Base-by-base conservation (phyloP, 176 grass and related monocot genomes). In the Carex myosuroides region DNA sequence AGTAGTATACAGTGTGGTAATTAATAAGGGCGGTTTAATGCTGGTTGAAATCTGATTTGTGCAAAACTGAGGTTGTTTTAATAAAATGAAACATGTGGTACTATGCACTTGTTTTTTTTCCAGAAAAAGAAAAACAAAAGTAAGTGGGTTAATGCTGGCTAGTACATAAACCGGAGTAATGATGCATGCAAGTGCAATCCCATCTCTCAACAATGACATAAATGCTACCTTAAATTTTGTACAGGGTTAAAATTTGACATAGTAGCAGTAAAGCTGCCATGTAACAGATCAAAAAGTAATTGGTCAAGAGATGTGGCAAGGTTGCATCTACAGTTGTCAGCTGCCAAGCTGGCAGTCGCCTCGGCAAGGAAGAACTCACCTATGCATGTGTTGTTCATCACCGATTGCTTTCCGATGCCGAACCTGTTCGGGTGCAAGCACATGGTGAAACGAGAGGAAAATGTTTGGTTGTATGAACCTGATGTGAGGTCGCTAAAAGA, bases 281-380 rank as follows among this genome's bases (percentile, higher is more conserved):
- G 87, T 67, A 44, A 12, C 29, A 84, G 20, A 20, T 81, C 26
- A 12, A 85, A 55, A 32, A 20, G 21, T 6, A 18, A 69, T 42
- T 87, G 93, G 90, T 87, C 85, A 2, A 91, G 89, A 84, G 94
- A 96, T 74, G 94, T 93, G 35, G 89, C 87, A n/a, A 85, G 94
- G 84, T 80, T 96, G 80, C 91, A 96, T 72, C 86, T 96, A 39
- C 89, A 96, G 73, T 85, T 93, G 33, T 61, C 91, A 18, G 88
- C 88, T 53, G 93, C 93, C 60, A 95, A 90, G 81, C 86, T 94
- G 42, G 86, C 88, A 16, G 46, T 77, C 9, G 8, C 74, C 61
- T 81, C 60, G 4, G 37, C 57, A 18, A 60, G 50, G 21, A 35
- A 72, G 1, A 48, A 62, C 39, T 26, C 71, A 18, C 3, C 4